These are phyloP conservation scores for Pelargonium nanum DNA, from an alignment of 345 rosid genomes.

Conservation along the genomic window DNA sequence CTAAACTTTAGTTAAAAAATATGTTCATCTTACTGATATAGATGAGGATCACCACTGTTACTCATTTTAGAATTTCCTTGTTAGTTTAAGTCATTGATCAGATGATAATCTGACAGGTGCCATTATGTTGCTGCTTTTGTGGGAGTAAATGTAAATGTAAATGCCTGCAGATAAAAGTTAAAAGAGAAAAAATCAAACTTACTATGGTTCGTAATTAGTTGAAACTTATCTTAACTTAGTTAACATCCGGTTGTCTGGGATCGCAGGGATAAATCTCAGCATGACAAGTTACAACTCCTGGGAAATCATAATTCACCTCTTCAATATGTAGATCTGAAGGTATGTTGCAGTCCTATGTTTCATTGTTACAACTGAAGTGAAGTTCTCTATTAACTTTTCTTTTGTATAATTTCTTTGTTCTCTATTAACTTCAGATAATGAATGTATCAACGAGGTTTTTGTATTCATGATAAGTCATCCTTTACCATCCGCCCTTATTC, in stretches of 20 bases:
- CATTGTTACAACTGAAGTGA: background rate
- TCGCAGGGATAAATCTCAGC: conserved; percentile 64
- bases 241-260: conserved; percentile 15
- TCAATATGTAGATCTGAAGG: conserved; percentile 61
- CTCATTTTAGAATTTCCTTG: background rate
- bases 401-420: too few species aligned
- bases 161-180: too few species aligned
- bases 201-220: conserved; percentile 1
- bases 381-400: background rate
- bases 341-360: conserved; percentile 21
- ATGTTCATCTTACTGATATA: background rate
- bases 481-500: background rate
- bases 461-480: background rate
- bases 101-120: background rate
- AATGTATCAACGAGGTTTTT: too few species aligned
- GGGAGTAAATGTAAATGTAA: background rate
- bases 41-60: background rate
- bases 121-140: background rate
- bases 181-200: background rate
- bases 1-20: too few species aligned
- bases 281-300: conserved; percentile 47
- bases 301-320: conserved; percentile 57
- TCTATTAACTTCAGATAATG: too few species aligned
- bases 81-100: background rate
- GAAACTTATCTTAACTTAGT: background rate